These are phyloP conservation scores for Pseudocercospora cruenta DNA, from an alignment of 2,329 filamentous ascomycete species.

Conservation along the genomic window DNA sequence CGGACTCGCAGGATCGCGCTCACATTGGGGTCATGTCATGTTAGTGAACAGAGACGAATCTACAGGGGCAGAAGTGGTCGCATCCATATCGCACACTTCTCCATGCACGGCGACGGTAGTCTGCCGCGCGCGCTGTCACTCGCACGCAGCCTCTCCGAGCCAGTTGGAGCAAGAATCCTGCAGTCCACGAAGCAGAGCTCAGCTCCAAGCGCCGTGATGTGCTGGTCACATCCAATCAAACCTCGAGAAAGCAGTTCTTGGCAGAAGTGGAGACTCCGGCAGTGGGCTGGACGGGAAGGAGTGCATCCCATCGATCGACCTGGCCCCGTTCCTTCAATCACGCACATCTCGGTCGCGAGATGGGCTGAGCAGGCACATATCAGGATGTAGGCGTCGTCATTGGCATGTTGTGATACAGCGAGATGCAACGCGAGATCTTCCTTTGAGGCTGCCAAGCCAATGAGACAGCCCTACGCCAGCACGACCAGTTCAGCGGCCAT, in stretches of 20 bases:
- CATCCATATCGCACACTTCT: constrained; percentile 6
- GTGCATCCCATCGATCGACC: neutral
- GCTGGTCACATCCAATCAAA: constrained; percentile 6
- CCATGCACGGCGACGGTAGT: neutral
- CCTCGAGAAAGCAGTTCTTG: neutral
- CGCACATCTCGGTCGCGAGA: neutral
- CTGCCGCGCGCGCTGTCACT: constrained; percentile 3
- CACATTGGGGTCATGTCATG: constrained; percentile 1
- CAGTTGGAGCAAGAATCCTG: constrained; percentile 5
- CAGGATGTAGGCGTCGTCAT: neutral
- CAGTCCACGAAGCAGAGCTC: constrained; percentile 7
- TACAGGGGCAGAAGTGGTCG: constrained; percentile 6
- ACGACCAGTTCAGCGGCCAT: no score
- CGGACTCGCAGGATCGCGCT: constrained; percentile 1
- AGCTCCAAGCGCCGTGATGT: constrained; percentile 5
- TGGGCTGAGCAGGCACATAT: neutral
- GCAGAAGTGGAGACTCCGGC: neutral
- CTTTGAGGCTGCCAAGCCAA: neutral
- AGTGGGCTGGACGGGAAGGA: neutral
- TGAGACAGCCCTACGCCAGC: no score
- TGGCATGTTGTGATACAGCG: neutral
- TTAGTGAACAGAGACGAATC: neutral
- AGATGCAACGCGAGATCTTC: neutral
- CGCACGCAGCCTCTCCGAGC: neutral
- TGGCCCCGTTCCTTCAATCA: neutral